These are phyloP conservation scores for Scleroderma citrinum DNA, from an alignment of 768 basidiomycete species.

Conservation along the genomic window DNA sequence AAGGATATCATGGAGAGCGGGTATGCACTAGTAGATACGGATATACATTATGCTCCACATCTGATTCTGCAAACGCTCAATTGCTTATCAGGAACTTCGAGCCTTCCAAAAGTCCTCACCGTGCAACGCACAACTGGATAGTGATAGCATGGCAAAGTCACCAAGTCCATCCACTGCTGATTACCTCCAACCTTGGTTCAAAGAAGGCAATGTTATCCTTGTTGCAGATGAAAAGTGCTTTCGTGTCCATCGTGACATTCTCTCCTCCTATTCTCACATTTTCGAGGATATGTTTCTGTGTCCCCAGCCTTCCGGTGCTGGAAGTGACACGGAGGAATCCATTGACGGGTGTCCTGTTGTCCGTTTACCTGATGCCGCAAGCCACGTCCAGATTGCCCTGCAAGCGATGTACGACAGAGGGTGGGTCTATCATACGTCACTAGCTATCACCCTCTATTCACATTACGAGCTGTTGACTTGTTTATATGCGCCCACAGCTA, in stretches of 20 bases:
- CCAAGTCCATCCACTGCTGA: no score
- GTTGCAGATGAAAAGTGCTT: slow-evolving; percentile 20
- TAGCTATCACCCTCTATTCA: no score
- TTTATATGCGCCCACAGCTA: slow-evolving; percentile 4
- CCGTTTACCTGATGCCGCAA: slow-evolving; percentile 9
- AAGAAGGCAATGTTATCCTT: slow-evolving; percentile 29
- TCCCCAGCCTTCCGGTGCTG: slow-evolving; percentile 1
- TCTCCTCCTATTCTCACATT: slow-evolving; percentile 23
- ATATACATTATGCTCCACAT: no score
- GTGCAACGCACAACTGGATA: no score
- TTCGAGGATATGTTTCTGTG: slow-evolving; percentile 26
- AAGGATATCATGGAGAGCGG: no score
- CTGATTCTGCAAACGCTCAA: no score
- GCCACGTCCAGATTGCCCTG: slow-evolving; percentile 13
- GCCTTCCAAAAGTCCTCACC: no score
- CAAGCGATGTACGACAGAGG: slow-evolving; percentile 16
- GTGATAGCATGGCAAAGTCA: no score
- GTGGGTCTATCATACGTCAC: background rate
- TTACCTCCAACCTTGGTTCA: slow-evolving; percentile 19
- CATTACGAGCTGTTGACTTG: no score
- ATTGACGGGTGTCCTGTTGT: slow-evolving; percentile 19
- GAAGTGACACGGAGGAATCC: background rate
- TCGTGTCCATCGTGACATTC: slow-evolving; percentile 26
- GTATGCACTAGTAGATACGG: no score
- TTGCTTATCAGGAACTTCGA: no score